Evolutionary conservation across 257 asterid genomes (phyloP), one percentile per base, ranked within the genome.

Genomic region (Scutellaria minor): DNA sequence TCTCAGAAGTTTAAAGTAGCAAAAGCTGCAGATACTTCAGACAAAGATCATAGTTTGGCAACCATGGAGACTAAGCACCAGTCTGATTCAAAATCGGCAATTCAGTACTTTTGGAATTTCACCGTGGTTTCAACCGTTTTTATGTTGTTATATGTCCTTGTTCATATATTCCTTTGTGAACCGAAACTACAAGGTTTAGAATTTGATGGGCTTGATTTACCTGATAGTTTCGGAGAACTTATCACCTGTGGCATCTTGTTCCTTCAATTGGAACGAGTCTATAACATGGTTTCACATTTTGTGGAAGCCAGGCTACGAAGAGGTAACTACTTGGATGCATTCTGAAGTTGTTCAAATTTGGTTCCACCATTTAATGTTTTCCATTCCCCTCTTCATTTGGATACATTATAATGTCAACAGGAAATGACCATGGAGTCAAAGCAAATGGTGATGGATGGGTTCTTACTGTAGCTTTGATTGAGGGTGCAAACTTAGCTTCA

Each of bases 391-490:
- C 13, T 24, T 42, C 31, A 13, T 42, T 73, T 53, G 20, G 13
- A 50, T 58, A 7, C 7, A 31, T 74, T 75, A 48, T 42, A 54
- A 61, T 60, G 24, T 79, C 56, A 35, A 22, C 84, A 93, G 98
- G 95, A 77, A 88, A 86, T 66, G 97, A 91, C 79, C 91, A 83
- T 79, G 95, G 97, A 75, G 80, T 91, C 68, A 89, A 84, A 86
- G 96, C 93, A 50, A 91, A 86, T 52, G 96, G 97, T 55, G 97
- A 89, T 64, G 98, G 97, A 82, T 93, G 98, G 98, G 85, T 89
- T 71, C 94, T 93, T 45, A 91, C 98, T 5, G 86, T 88, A 35
- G 96, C 96, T 53, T 82, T 93, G 77, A 80, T 93, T 5, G 96
- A 91, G 83, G 97, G 90, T 58, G 73, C 63, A 3, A 88, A 83